Conservation (phyloP, 345 rosid genomes). For the Hypericum androsaemum region DNA sequence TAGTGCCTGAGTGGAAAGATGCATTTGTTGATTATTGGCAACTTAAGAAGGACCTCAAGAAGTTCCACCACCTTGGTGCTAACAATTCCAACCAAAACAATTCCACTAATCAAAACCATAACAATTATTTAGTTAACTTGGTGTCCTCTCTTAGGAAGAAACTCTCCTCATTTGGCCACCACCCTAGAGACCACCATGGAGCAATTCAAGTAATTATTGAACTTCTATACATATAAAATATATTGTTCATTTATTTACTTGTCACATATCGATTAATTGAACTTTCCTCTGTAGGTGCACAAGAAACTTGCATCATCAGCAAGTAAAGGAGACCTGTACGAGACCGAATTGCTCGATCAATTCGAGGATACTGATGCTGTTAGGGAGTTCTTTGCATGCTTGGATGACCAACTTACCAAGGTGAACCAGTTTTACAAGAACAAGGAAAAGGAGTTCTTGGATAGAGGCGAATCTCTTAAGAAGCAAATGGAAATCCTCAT, state of each 20-base stretch:
- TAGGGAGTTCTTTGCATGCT: conserved; percentile 60
- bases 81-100: not conserved
- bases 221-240: not conserved
- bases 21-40: conserved; percentile 92
- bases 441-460: conserved; percentile 85
- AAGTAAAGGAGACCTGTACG: conserved; percentile 28
- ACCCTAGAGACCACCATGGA: conserved; percentile 3
- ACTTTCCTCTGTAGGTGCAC: not conserved
- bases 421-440: conserved; percentile 75
- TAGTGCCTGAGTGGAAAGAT: conserved; percentile 97
- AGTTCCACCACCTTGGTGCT: conserved; percentile 23
- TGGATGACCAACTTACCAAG: conserved; percentile 86
- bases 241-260: not conserved
- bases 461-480: conserved; percentile 76
- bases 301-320: conserved; percentile 1
- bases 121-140: not conserved
- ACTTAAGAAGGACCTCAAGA: conserved; percentile 79
- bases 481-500: conserved; percentile 78
- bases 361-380: conserved; percentile 72
- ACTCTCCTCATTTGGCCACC: not conserved
- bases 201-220: conserved; percentile 1
- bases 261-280: not conserved
- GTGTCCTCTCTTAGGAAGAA: not conserved
- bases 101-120: not conserved
- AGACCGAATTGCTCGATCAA: conserved; percentile 76